phyloP scores from a whole-genome alignment of 306 rosid genomes.

The Trifolium subterraneum region DNA sequence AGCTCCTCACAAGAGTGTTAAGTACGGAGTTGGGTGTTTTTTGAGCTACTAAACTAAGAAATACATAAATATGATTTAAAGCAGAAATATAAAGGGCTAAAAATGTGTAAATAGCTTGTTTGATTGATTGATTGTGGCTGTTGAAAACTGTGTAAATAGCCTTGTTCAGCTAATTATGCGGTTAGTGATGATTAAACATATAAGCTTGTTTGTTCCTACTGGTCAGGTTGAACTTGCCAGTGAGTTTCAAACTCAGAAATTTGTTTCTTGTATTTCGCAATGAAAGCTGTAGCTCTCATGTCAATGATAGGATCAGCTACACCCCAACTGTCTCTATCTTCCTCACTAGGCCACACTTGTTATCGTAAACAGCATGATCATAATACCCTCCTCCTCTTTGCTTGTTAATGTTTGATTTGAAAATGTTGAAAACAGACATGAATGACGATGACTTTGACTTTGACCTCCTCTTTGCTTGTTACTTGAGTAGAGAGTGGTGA shows the following conservation, averaged over 20 bases:
- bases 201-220: not conserved
- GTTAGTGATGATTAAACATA: not conserved
- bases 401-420: slow-evolving; percentile 51
- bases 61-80: too few species aligned
- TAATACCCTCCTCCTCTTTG: slow-evolving; percentile 25
- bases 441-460: slow-evolving; percentile 55
- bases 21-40: too few species aligned
- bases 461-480: slow-evolving; percentile 62
- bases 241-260: slow-evolving; percentile 1
- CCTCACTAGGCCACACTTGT: slow-evolving; percentile 72
- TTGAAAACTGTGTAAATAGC: too few species aligned
- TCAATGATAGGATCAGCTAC: slow-evolving; percentile 73
- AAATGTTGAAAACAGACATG: slow-evolving; percentile 61
- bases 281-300: slow-evolving; percentile 51
- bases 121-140: too few species aligned
- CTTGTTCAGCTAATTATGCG: too few species aligned
- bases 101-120: too few species aligned
- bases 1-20: too few species aligned
- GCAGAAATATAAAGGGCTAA: too few species aligned
- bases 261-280: slow-evolving; percentile 14
- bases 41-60: too few species aligned
- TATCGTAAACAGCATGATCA: slow-evolving; percentile 20
- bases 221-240: slow-evolving; percentile 28
- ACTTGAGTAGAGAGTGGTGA: slow-evolving; percentile 43
- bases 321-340: slow-evolving; percentile 59